phyloP scores from a whole-genome alignment of 2,329 filamentous ascomycete species.

The Penicillium sumatraense region DNA sequence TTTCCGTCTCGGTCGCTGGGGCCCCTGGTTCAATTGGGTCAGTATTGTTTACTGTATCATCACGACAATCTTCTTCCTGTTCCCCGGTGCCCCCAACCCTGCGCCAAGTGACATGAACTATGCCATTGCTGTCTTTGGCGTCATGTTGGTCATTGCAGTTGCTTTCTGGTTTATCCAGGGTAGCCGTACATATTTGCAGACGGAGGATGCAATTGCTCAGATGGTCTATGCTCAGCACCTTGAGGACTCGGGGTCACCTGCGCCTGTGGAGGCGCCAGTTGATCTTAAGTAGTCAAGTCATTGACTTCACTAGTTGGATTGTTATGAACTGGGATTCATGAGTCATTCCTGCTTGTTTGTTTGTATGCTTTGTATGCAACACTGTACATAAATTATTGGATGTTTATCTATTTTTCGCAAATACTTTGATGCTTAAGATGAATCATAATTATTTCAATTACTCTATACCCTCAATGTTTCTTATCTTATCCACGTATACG shows the following conservation, averaged over 20 bases:
- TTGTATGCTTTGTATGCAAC: not conserved
- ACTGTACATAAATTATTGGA: not conserved
- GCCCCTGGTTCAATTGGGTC: slow-evolving; percentile 52
- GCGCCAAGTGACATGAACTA: slow-evolving; percentile 60
- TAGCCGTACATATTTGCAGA: slow-evolving; percentile 42
- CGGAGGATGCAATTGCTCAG: slow-evolving; percentile 33
- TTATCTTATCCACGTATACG: no score
- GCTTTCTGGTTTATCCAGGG: slow-evolving; percentile 58
- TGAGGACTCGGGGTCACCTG: slow-evolving; percentile 18
- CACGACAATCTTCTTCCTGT: slow-evolving; percentile 62
- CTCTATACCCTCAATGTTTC: not conserved
- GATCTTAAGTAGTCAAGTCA: not conserved
- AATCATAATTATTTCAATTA: not conserved
- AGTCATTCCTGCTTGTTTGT: no score
- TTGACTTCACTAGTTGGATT: not conserved
- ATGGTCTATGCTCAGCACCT: slow-evolving; percentile 35
- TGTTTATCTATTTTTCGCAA: not conserved
- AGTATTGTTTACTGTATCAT: slow-evolving; percentile 58
- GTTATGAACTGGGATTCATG: no score
- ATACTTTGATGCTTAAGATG: not conserved
- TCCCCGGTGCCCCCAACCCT: slow-evolving; percentile 54
- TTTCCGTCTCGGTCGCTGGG: slow-evolving; percentile 54
- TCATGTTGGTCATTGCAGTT: slow-evolving; percentile 57
- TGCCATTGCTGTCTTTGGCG: slow-evolving; percentile 61
- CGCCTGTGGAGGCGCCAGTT: not conserved